Evolutionary conservation across 176 grass and related monocot genomes (phyloP).

Genomic region (Hordeum vulgare): MorexV3_pseudomolecules_assembly NC_058524.1:140130064-140130563

Average conservation of each 20-base stretch:
- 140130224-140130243: not conserved
- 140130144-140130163: not conserved
- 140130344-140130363: too few relatives aligned
- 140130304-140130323: too few relatives aligned
- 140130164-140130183: not conserved
- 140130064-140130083: not conserved
- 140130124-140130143: not conserved
- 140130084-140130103: not conserved
- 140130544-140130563: conserved; percentile 54
- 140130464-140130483: not conserved
- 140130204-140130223: not conserved
- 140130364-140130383: too few relatives aligned
- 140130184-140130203: not conserved
- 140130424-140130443: not conserved
- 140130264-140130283: not conserved
- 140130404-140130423: not conserved
- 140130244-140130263: not conserved
- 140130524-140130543: not conserved
- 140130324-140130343: not conserved
- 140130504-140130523: not conserved
- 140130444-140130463: not conserved
- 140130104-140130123: not conserved
- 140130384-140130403: too few relatives aligned
- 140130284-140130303: not conserved
- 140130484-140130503: not conserved